These are phyloP conservation scores for Atkinsonella texensis DNA, from an alignment of 2,329 filamentous ascomycete genomes.

Conservation along the genomic window DNA sequence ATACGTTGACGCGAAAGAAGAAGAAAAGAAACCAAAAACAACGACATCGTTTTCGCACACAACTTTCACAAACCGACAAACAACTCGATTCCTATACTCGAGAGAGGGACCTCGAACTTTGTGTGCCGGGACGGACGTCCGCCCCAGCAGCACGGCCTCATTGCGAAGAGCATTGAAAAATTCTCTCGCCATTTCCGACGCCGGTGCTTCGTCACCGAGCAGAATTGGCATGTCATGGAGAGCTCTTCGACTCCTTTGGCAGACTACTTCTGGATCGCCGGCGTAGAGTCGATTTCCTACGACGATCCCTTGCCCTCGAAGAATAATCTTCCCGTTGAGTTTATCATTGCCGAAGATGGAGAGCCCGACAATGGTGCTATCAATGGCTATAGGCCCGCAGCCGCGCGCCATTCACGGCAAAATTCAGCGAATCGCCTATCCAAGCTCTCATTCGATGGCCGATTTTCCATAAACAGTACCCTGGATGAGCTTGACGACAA, in stretches of 20 bases:
- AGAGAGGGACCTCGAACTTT: background rate
- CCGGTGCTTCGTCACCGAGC: conserved; percentile 7
- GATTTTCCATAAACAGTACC: conserved; percentile 39
- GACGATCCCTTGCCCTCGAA: conserved; percentile 35
- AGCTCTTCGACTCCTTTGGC: conserved; percentile 52
- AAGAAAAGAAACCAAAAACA: background rate
- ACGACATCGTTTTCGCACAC: background rate
- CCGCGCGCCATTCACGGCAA: conserved; percentile 47
- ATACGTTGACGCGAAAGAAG: too few relatives aligned
- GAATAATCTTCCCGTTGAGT: conserved; percentile 30
- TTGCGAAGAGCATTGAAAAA: background rate
- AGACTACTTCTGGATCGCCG: conserved; percentile 68
- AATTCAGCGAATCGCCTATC: conserved; percentile 48
- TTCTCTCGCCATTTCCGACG: background rate
- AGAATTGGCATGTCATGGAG: conserved; percentile 41
- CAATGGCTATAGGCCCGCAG: conserved; percentile 15
- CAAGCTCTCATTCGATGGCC: conserved; percentile 36
- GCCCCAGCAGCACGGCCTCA: conserved; percentile 1
- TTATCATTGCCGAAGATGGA: conserved; percentile 51
- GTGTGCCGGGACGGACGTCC: conserved; percentile 4
- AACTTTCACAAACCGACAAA: background rate
- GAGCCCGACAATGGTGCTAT: conserved; percentile 36
- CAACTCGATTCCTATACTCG: background rate
- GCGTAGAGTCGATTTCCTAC: conserved; percentile 56
- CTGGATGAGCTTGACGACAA: conserved; percentile 47